Percentiles rank a stretch among this genome's conserved stretches.
phyloP scores from a whole-genome alignment of 1,284 basidiomycete species.

The Psilocybe mexicana region DNA sequence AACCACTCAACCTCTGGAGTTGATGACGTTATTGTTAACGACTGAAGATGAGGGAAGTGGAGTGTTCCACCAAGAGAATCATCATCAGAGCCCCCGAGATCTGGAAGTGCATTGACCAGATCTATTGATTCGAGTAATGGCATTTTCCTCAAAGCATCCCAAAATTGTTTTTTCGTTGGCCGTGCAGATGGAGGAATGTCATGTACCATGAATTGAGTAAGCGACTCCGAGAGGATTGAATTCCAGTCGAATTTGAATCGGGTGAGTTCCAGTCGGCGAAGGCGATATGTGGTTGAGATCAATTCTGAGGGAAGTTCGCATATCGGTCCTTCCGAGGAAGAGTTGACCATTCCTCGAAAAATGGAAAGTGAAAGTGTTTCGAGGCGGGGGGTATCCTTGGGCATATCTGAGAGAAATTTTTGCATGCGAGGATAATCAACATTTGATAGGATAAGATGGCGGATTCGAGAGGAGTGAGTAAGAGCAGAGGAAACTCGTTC shows the following conservation, averaged over 20 bases:
- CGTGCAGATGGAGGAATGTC: conserved; percentile 22
- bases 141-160: conserved; percentile 29
- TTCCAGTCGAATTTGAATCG: conserved; percentile 4
- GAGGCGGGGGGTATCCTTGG: conserved; percentile 1
- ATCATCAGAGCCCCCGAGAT: neutral
- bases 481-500: neutral
- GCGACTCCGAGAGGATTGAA: conserved; percentile 11
- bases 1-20: neutral
- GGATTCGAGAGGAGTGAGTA: neutral
- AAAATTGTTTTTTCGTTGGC: conserved; percentile 27
- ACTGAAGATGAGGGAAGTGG: conserved; percentile 9
- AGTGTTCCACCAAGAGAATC: neutral
- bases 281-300: conserved; percentile 16
- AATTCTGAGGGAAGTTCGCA: conserved; percentile 31
- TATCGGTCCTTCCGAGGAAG: conserved; percentile 15
- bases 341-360: neutral
- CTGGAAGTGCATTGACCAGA: conserved; percentile 32
- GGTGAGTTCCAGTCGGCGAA: conserved; percentile 5
- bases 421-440: neutral
- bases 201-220: conserved; percentile 32
- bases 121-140: conserved; percentile 31
- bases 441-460: neutral
- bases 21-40: neutral
- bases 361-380: neutral
- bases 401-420: neutral